A percentile compares a stretch with the other conserved stretches of the same genome.
These are phyloP conservation scores for Epichloe sp. DNA, from an alignment of 2,329 filamentous ascomycete species.

Conservation along the genomic window DNA sequence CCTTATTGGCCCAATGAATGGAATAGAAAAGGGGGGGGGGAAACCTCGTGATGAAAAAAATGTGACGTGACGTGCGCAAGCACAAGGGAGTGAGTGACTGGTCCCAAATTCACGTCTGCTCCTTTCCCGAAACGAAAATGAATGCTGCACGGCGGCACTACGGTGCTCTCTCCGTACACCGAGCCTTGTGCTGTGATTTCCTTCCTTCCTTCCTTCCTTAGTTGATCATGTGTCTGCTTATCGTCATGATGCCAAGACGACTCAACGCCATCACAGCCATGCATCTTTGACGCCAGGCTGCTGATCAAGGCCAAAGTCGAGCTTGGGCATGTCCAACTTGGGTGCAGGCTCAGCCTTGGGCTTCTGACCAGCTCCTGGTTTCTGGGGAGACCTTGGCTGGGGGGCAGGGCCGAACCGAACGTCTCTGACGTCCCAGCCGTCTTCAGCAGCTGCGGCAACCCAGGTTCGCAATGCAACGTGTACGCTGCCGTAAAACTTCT, in stretches of 20 bases:
- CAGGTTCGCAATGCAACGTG: constrained; percentile 82
- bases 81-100: constrained; percentile 3
- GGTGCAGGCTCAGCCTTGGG: constrained; percentile 43
- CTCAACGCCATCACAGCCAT: constrained; percentile 15
- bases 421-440: constrained; percentile 73
- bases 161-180: not conserved
- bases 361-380: constrained; percentile 20
- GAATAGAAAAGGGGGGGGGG: not conserved
- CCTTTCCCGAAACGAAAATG: not conserved
- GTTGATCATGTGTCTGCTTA: not conserved
- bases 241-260: not conserved
- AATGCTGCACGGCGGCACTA: not conserved
- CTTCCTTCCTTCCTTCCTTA: not conserved
- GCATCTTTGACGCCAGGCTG: constrained; percentile 16
- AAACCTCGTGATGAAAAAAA: not conserved
- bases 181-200: not conserved
- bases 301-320: constrained; percentile 34
- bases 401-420: constrained; percentile 58
- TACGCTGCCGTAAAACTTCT: constrained; percentile 90
- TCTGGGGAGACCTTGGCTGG: constrained; percentile 19
- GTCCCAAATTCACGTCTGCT: not conserved
- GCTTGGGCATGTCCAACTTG: constrained; percentile 46
- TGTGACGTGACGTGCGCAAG: constrained; percentile 1
- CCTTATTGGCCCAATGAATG: not conserved
- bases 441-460: constrained; percentile 75